phyloP scores from a whole-genome alignment of 495 filamentous ascomycete genomes.

The Penicillium paxilli region DNA sequence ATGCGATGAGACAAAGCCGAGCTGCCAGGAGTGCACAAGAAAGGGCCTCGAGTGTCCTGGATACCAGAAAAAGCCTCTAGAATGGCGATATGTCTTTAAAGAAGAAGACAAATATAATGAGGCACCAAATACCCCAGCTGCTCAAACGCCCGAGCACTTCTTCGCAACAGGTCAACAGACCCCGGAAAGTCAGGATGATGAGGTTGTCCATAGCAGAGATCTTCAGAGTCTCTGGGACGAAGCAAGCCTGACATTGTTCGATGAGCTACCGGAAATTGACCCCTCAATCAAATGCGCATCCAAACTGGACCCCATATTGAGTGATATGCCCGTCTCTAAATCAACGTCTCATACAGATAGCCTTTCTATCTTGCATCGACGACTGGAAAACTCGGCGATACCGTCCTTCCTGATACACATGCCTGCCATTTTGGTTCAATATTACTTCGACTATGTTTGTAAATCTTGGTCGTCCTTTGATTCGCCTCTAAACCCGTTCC shows the following conservation, averaged over 20 bases:
- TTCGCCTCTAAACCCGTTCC: slow-evolving; percentile 26
- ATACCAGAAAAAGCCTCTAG: slow-evolving; percentile 21
- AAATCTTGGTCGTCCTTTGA: slow-evolving; percentile 31
- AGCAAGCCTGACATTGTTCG: slow-evolving; percentile 12
- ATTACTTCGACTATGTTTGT: slow-evolving; percentile 28
- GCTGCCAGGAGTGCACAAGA: slow-evolving; percentile 23
- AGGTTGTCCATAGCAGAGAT: slow-evolving; percentile 1
- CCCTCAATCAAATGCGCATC: slow-evolving; percentile 7
- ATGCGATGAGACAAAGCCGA: slow-evolving; percentile 28
- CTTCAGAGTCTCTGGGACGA: slow-evolving; percentile 15
- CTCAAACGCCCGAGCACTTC: not conserved
- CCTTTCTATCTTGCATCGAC: slow-evolving; percentile 18
- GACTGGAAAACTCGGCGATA: slow-evolving; percentile 18
- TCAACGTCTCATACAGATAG: slow-evolving; percentile 9
- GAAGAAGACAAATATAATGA: slow-evolving; percentile 6
- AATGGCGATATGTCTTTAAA: slow-evolving; percentile 28
- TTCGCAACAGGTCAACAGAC: not conserved
- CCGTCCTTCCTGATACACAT: slow-evolving; percentile 27
- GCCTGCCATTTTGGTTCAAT: slow-evolving; percentile 26
- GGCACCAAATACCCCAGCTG: not conserved
- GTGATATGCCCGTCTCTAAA: slow-evolving; percentile 3
- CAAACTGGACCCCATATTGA: not conserved
- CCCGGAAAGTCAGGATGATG: not conserved
- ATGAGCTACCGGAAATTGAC: slow-evolving; percentile 16
- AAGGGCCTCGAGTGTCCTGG: slow-evolving; percentile 22